Conservation (phyloP, 2,329 filamentous ascomycete species). For the Xylariaceae sp. region DNA sequence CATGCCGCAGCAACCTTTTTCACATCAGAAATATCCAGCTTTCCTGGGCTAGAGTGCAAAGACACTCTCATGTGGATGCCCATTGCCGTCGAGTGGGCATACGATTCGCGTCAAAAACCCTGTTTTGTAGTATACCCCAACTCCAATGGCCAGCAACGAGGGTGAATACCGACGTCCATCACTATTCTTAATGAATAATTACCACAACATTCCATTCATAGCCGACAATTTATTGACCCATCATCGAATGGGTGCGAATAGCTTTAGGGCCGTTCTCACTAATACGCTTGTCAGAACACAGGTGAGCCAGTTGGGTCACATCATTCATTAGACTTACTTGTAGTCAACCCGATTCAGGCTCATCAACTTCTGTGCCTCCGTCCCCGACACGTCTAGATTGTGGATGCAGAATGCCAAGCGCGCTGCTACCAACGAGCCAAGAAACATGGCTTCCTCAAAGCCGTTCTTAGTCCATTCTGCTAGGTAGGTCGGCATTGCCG, state of each 20-base stretch:
- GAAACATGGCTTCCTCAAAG: slow-evolving; percentile 77
- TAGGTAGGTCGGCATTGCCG: slow-evolving; percentile 77
- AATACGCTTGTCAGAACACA: no score
- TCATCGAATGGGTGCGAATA: slow-evolving; percentile 14
- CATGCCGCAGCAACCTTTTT: no score
- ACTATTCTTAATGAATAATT: no score
- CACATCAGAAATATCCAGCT: no score
- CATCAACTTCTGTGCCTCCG: slow-evolving; percentile 52
- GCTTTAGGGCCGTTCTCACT: slow-evolving; percentile 16
- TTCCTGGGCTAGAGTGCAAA: no score
- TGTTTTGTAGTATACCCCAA: slow-evolving; percentile 9
- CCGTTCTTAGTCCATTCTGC: slow-evolving; percentile 82
- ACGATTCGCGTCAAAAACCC: no score
- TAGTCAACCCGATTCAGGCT: slow-evolving; percentile 56
- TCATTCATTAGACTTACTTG: slow-evolving; percentile 52
- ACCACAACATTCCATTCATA: background rate
- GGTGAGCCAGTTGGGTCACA: no score
- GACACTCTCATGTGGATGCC: no score
- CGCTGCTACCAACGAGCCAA: slow-evolving; percentile 83
- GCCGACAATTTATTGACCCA: slow-evolving; percentile 3
- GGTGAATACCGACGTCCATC: no score
- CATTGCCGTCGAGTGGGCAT: no score
- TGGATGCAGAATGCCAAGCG: slow-evolving; percentile 55
- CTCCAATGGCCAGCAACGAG: slow-evolving; percentile 1
- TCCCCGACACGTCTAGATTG: slow-evolving; percentile 48